A percentile compares a stretch with the other conserved stretches of the same genome.
These are phyloP conservation scores for Blumeriella jaapii DNA, from an alignment of 2,329 filamentous ascomycete genomes.

Conservation along the genomic window DNA sequence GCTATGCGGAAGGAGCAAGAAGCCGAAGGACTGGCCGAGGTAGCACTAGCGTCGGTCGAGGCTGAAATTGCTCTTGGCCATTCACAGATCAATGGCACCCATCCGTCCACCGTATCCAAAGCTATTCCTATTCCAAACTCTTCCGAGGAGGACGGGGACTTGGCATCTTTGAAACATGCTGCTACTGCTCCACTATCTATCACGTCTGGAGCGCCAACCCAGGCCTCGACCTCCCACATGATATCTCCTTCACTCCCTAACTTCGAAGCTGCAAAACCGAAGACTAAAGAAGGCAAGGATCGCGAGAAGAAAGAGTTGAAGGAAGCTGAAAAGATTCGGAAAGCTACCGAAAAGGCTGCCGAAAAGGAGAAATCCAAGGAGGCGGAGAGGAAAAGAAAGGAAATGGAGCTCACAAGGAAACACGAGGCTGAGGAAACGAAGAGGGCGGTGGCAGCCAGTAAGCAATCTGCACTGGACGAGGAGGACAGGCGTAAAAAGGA, in stretches of 20 bases:
- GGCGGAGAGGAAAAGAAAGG: conserved; percentile 34
- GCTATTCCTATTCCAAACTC: conserved; percentile 39
- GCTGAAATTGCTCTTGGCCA: conserved; percentile 43
- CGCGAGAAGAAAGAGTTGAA: conserved; percentile 59
- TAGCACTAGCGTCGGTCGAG: conserved; percentile 46
- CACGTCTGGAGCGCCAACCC: conserved; percentile 16
- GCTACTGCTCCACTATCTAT: conserved; percentile 38
- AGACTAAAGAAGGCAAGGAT: conserved; percentile 49
- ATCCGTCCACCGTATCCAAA: conserved; percentile 34
- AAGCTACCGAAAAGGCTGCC: conserved; percentile 27
- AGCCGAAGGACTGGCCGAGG: conserved; percentile 53
- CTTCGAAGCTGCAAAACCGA: conserved; percentile 20
- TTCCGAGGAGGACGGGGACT: conserved; percentile 39
- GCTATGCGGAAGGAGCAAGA: conserved; percentile 69
- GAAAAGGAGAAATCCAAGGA: conserved; percentile 34
- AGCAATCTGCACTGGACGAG: conserved; percentile 43
- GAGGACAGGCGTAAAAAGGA: conserved; percentile 45
- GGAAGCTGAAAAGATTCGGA: conserved; percentile 35
- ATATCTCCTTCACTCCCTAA: conserved; percentile 19
- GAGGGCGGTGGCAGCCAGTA: conserved; percentile 46
- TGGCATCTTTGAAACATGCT: conserved; percentile 53
- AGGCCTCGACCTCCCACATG: conserved; percentile 25
- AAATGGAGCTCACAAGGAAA: conserved; percentile 24
- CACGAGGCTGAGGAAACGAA: conserved; percentile 42
- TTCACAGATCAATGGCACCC: conserved; percentile 33